phyloP scores from a whole-genome alignment of 1,139 yeast genomes.

The Debaryomyces sp. region DNA sequence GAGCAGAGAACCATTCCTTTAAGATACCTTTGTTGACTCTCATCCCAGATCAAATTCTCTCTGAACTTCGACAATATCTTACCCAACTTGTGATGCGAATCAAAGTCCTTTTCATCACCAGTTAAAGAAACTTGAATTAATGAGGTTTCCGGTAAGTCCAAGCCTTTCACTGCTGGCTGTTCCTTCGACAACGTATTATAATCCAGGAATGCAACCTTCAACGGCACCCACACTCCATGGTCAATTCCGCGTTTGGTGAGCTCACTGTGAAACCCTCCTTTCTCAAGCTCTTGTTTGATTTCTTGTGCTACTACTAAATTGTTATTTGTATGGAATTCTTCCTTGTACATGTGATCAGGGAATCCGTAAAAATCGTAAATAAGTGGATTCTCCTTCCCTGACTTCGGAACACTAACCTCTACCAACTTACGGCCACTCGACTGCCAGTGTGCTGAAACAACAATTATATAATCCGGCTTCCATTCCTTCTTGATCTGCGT shows the following conservation, averaged over 20 bases:
- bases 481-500: slow-evolving; percentile 44
- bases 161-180: slow-evolving; percentile 27
- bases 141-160: slow-evolving; percentile 52
- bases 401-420: slow-evolving; percentile 51
- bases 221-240: slow-evolving; percentile 84
- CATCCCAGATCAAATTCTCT: slow-evolving; percentile 41
- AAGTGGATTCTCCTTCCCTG: slow-evolving; percentile 32
- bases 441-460: slow-evolving; percentile 82
- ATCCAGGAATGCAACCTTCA: slow-evolving; percentile 67
- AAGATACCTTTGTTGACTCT: slow-evolving; percentile 26
- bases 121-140: slow-evolving; percentile 69
- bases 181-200: slow-evolving; percentile 26
- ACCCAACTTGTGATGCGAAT: slow-evolving; percentile 58
- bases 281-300: slow-evolving; percentile 42
- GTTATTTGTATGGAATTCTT: slow-evolving; percentile 56
- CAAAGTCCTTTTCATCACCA: slow-evolving; percentile 47
- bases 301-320: slow-evolving; percentile 45
- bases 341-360: slow-evolving; percentile 63
- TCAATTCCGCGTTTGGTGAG: slow-evolving; percentile 65
- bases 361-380: slow-evolving; percentile 78
- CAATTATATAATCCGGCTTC: slow-evolving; percentile 66
- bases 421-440: slow-evolving; percentile 41
- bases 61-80: slow-evolving; percentile 54
- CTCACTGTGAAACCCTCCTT: slow-evolving; percentile 46
- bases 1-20: slow-evolving; percentile 60